Base-by-base conservation (phyloP, 306 rosid genomes). In the Gastrolobium villosum region DNA sequence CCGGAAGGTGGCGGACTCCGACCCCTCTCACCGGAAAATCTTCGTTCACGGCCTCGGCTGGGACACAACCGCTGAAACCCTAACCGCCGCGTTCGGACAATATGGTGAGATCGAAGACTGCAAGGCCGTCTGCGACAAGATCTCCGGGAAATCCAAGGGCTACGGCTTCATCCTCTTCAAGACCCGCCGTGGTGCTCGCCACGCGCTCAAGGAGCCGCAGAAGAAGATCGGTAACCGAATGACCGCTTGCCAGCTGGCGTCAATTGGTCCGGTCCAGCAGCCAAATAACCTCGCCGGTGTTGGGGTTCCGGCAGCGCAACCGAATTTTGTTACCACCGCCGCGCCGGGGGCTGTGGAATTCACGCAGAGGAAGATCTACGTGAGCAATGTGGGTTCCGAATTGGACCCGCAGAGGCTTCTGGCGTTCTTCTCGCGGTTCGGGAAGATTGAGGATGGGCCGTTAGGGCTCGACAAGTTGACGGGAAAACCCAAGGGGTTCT, bases 31-130 rank as follows among this genome's bases (percentile, higher is more conserved):
- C 69, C 97, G 97, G 15, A 91, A 91, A 65, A 91, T 91, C 55
- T 91, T 91, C 14, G 97, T 91, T 5, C 94, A 89, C 37, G 97
- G 97, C 11, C 89, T 91, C 1, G 92, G 97, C 0, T 91, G 94
- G 97, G 97, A 91, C 81, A 85, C 97, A 5, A 89, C 63, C 28
- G 84, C 89, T 0, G 94, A 86, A 1, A 85, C 91, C 65, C 85
- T 91, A 41, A 52, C 49, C 37, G n/a, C 3, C 43, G 94, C 81
- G 10, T 91, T 91, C 48, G 76, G 65, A n/a, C 82, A 85, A 41
- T 91, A 74, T 36, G 97, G 94, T 0, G 91, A 86, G 76, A 84
- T 91, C 48, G 97, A 91, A 74, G 97, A 91, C 46, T 89, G 91
- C 83, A 91, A 88, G 72, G 94, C 97, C 0, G 97, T 91, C 1